Conservation (phyloP, 1,139 yeast species). For the Debaryomyces singareniensis region DNA sequence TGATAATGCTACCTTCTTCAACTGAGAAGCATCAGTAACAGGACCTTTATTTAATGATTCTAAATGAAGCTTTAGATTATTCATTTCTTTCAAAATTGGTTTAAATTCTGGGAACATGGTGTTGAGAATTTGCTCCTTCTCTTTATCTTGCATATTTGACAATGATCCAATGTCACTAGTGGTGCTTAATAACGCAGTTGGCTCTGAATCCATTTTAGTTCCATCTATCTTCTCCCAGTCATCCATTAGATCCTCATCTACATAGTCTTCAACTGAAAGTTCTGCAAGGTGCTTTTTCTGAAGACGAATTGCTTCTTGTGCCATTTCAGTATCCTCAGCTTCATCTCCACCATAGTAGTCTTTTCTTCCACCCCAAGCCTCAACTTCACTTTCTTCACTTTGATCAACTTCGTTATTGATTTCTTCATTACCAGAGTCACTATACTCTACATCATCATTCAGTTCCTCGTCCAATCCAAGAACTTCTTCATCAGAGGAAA, state of each 20-base stretch:
- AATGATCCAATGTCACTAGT: slow-evolving; percentile 25
- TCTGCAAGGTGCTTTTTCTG: slow-evolving; percentile 83
- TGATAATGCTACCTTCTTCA: slow-evolving; percentile 63
- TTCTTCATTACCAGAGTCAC: slow-evolving; percentile 18
- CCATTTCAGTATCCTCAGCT: slow-evolving; percentile 72
- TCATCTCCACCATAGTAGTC: slow-evolving; percentile 85
- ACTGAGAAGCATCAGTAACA: slow-evolving; percentile 29
- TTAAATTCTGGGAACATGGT: slow-evolving; percentile 78
- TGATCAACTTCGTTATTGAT: slow-evolving; percentile 30
- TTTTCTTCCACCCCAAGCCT: slow-evolving; percentile 77
- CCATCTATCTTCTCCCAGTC: slow-evolving; percentile 52
- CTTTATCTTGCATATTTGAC: slow-evolving; percentile 20
- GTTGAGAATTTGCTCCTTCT: slow-evolving; percentile 43
- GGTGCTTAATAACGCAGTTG: slow-evolving; percentile 12
- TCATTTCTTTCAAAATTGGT: slow-evolving; percentile 67
- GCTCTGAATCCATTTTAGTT: slow-evolving; percentile 23
- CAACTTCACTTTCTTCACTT: slow-evolving; percentile 42
- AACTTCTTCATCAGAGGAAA: slow-evolving; percentile 30
- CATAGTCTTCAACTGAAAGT: slow-evolving; percentile 72
- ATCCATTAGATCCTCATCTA: slow-evolving; percentile 75
- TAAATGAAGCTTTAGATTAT: slow-evolving; percentile 39
- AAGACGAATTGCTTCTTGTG: slow-evolving; percentile 81
- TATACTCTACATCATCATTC: slow-evolving; percentile 19
- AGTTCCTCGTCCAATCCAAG: slow-evolving; percentile 18
- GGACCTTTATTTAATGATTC: slow-evolving; percentile 17